Evolutionary conservation across 179 eudicot species (phyloP).

Genomic region (Corrigiola litoralis): DNA sequence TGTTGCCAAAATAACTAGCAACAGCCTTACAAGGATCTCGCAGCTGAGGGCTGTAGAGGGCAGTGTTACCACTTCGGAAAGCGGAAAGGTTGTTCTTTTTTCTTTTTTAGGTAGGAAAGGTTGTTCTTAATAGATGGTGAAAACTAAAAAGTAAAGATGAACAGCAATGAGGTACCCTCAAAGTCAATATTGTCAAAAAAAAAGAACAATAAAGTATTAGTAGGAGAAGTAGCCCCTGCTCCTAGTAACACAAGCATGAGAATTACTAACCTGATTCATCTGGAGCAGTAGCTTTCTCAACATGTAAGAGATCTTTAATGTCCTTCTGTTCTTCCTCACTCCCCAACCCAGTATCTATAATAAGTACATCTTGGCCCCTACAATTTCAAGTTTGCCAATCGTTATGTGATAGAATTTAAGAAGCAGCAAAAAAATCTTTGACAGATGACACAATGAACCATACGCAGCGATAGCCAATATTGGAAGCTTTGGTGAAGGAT

Average conservation of each 20-base stretch:
- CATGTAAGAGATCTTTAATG: conserved; percentile 59
- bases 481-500: conserved; percentile 73
- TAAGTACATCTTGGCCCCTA: conserved; percentile 73
- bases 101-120: background rate
- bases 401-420: background rate
- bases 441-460: conserved; percentile 19
- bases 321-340: conserved; percentile 57
- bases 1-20: background rate
- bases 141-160: background rate
- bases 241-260: background rate
- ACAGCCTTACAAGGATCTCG: background rate
- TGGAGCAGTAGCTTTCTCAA: conserved; percentile 32
- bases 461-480: conserved; percentile 86
- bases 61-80: background rate
- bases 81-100: background rate
- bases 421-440: background rate
- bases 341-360: conserved; percentile 71
- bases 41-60: background rate
- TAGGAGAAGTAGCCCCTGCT: background rate
- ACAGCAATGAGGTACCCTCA: background rate
- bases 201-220: background rate
- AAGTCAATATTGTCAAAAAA: background rate
- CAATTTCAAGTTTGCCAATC: background rate
- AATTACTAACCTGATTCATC: conserved; percentile 70
- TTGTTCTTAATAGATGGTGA: no score